Base-by-base conservation (phyloP, 2,329 filamentous ascomycete genomes). In the Epicoccum sorghinum region DNA sequence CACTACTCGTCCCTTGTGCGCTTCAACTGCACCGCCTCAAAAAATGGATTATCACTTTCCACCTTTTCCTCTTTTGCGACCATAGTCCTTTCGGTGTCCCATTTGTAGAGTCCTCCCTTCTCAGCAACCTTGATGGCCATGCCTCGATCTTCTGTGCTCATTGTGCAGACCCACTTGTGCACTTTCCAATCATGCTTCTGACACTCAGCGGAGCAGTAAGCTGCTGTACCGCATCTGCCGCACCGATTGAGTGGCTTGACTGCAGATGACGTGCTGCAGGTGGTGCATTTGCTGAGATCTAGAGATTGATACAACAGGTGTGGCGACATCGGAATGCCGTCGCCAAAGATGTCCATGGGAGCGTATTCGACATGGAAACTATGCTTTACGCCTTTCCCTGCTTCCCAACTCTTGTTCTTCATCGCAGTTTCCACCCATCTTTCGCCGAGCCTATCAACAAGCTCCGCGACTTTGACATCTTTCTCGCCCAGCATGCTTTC, bases 321-420 rank as follows among this genome's bases (percentile, higher is more conserved):
- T 7, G 63, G 63, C 10, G 46, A 58, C 62, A 64, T 67, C 3
- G 60, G 48, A 2, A 67, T 66, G 1, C 65, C 65, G 33, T 67
- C 65, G 10, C 62, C 60, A 48, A 64, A 67, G 32, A 65, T 50
- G 25, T 67, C 65, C 65, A 67, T 67, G 0, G 65, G 61, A 33
- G 61, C 65, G 35, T 67, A 67, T 30, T 67, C 65, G 32, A 67
- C 44, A 10, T 55, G 58, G 9, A 66, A 65, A 7, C 39, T 29
- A 29, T 67, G 64, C 12, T 54, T 56, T 7, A 64, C 46, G 9
- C 55, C 55, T 32, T 61, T 64, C 1, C 55, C 52, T 2, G 61
- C 61, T 4, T 59, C 55, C 65, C 65, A 66, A 13, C 52, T 48
- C 47, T 47, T 58, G 6, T 52, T 23, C 12, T n/a, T 40, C 27